Evolutionary conservation across 164 flowering plant species (phyloP), one percentile per base, ranked within the genome.

Genomic region (Brasenia schreberi): DNA sequence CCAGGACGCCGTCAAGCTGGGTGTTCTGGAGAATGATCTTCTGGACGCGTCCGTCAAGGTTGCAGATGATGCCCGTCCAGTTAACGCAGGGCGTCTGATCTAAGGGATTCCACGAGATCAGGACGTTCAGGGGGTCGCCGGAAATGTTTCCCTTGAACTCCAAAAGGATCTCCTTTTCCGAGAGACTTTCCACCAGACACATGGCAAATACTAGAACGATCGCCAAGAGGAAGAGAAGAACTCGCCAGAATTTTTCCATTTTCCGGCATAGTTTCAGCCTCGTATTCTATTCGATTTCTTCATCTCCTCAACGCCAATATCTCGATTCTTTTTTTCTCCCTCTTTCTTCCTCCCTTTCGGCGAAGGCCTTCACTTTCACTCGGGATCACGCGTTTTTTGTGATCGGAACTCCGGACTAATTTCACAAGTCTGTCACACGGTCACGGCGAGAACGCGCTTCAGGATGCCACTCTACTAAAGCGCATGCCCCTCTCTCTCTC

Each of bases 21-120:
- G 84, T 79, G 74, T 90, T 90, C 95, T 93, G 87, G 68, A 92
- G 61, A 42, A 84, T 81, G 52, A 95, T 88, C 75, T 69, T 88
- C 42, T 75, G 87, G 19, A 92, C 93, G 67, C 81, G 77, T 11
- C 88, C 92, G 27, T 58, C 78, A 1, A 85, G 70, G 39, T 33
- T 33, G 72, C 99, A 92, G 64, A 67, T 72, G 7, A 95, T 83
- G 16, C 99, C 99, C 17, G 19, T 66, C 74, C 59, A 95, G 67
- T 81, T 77, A 9, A 19, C 64, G 74, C 99, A 92, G 49, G 82
- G 90, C 74, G 77, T 68, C 18, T 71, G 70, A 65, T 68, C 73
- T 18, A 64, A 18, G 12, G 73, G 70, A 73, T 74, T 81, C 99
- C 99, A 95, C 9, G 87, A 80, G 19, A 66, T 69, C 77, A 95